Evolutionary conservation across 179 eudicot species (phyloP).

Genomic region (Heliamphora pulchella): DNA sequence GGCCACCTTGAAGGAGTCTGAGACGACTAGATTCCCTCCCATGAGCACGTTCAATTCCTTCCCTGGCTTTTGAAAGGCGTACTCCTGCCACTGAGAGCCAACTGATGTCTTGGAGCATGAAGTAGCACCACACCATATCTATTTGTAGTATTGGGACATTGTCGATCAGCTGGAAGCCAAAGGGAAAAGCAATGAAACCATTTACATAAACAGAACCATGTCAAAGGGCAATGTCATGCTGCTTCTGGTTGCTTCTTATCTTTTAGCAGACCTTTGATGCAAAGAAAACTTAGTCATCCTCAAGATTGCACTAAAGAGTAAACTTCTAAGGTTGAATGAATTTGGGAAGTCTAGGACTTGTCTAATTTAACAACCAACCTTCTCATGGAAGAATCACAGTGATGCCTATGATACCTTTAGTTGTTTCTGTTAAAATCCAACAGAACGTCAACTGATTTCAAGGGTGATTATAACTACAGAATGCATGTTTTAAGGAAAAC

Average conservation of each 20-base stretch:
- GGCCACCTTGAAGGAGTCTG: constrained; percentile 62
- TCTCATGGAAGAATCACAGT: background rate
- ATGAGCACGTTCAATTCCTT: constrained; percentile 73
- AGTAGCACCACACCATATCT: constrained; percentile 96
- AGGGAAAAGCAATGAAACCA: constrained; percentile 9
- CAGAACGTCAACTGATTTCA: background rate
- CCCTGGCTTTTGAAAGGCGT: constrained; percentile 77
- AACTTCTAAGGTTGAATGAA: background rate
- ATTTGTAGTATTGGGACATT: constrained; percentile 85
- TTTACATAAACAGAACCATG: background rate
- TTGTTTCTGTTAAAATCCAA: constrained; percentile 5
- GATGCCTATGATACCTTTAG: constrained; percentile 1
- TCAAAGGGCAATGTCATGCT: background rate
- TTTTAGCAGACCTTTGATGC: background rate
- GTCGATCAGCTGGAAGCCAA: constrained; percentile 51
- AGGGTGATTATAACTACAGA: background rate
- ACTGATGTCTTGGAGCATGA: constrained; percentile 84
- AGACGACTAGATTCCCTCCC: constrained; percentile 82
- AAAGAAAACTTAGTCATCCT: constrained; percentile 1
- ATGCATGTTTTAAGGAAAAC: background rate
- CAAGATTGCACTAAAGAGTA: constrained; percentile 4
- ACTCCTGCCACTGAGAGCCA: constrained; percentile 79
- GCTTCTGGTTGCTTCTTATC: constrained; percentile 1
- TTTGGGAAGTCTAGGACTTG: constrained; percentile 3
- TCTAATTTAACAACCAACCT: background rate